Conservation (phyloP, 768 basidiomycete genomes). For the Phylloporus sp. region DNA sequence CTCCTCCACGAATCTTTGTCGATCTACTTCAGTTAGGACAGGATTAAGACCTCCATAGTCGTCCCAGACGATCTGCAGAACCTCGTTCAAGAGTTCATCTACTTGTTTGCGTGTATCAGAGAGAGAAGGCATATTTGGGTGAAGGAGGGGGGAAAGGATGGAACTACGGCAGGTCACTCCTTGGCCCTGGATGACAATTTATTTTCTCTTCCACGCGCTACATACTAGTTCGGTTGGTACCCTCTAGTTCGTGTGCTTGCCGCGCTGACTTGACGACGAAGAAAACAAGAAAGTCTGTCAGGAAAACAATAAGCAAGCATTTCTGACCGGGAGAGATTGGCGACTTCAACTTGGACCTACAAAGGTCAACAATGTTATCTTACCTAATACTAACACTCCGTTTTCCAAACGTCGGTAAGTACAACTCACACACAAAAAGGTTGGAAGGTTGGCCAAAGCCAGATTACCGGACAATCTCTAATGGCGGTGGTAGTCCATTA, state of each 20-base stretch:
- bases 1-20: background rate
- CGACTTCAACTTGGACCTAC: conserved; percentile 16
- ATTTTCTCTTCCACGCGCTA: conserved; percentile 1
- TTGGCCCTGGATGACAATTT: conserved; percentile 5
- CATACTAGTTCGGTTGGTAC: background rate
- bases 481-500: too few relatives aligned
- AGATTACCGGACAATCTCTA: too few relatives aligned
- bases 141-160: background rate
- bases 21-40: conserved; percentile 6
- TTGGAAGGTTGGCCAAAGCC: too few relatives aligned
- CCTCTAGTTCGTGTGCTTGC: background rate
- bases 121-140: conserved; percentile 10
- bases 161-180: background rate
- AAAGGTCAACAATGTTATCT: conserved; percentile 5
- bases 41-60: background rate
- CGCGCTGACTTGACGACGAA: conserved; percentile 11
- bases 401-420: too few relatives aligned
- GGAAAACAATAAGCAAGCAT: conserved; percentile 8
- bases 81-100: background rate
- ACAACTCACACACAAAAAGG: background rate
- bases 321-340: too few relatives aligned
- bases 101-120: background rate
- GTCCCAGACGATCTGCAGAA: background rate
- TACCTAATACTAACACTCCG: background rate
- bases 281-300: conserved; percentile 8